Base-by-base conservation (phyloP, 495 filamentous ascomycete species). In the Aspergillus taichungensis region DNA sequence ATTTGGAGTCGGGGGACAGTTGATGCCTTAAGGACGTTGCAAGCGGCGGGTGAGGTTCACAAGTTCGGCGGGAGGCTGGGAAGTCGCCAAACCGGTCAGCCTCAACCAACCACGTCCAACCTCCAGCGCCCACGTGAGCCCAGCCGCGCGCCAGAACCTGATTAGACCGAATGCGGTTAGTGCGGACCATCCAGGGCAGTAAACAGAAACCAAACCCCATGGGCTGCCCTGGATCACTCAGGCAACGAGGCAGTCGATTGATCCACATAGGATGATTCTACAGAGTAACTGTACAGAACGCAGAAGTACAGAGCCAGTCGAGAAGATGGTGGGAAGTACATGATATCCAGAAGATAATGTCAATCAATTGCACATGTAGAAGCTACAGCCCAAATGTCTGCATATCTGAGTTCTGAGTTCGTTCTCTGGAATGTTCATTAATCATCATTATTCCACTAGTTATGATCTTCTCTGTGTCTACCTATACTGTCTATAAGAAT, bases 11-110 rank as follows among this genome's bases (percentile, higher is more conserved):
- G 37, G 41, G 51, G 40, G 40, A 37, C 13, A 30, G 39, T 55
- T 65, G 60, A 63, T 63, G 57, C 57, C 57, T 60, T 57, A 60
- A 54, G 50, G 53, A 56, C 55, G 47, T 50, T 61, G 63, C 42
- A 54, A 58, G 60, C 57, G 58, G 62, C 56, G 59, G 63, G n/a
- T n/a, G 56, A 44, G 46, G 46, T 44, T 43, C 39, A 57, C 60
- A 63, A 44, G 48, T 24, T 24, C 18, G 18, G 32, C 43, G 45
- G 64, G 64, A 64, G 66, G 67, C 66, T 71, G 66, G 66, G 62
- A 60, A 60, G 56, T 51, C 42, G 53, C 52, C 34, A 27, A 28
- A 35, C 29, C 40, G 18, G 39, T 34, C 36, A 31, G 42, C 50
- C 37, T 49, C 12, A 49, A 43, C 61, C 65, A 66, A 65, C 56